These are phyloP conservation scores for Cymbopogon flexuosus DNA, from an alignment of 202 grass and related monocot genomes.

Conservation along the genomic window DNA sequence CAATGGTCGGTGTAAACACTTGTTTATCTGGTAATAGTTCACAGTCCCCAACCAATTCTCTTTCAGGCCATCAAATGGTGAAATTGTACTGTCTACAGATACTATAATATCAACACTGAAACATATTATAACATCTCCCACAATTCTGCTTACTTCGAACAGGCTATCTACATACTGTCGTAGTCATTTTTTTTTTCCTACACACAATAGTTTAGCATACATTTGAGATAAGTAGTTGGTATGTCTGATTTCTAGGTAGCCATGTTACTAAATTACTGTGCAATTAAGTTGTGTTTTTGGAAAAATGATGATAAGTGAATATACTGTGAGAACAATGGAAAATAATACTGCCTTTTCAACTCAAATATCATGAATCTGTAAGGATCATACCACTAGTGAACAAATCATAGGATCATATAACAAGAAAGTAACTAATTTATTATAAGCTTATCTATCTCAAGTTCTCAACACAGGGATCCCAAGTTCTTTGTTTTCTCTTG, in stretches of 20 bases:
- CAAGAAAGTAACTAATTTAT: background rate
- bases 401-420: background rate
- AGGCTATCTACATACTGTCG: background rate
- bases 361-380: background rate
- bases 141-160: background rate
- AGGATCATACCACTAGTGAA: background rate
- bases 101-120: background rate
- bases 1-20: background rate
- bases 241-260: background rate
- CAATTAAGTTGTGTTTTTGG: background rate
- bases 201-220: background rate
- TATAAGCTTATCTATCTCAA: background rate
- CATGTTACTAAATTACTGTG: background rate
- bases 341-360: background rate
- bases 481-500: background rate
- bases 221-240: background rate
- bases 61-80: background rate
- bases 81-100: background rate
- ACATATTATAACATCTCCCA: background rate
- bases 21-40: background rate
- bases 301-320: background rate
- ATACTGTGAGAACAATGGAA: background rate
- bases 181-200: background rate
- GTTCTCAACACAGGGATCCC: background rate
- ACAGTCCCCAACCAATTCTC: background rate